Conservation (phyloP, 768 basidiomycete genomes). For the Tephrocybe sp. region DNA sequence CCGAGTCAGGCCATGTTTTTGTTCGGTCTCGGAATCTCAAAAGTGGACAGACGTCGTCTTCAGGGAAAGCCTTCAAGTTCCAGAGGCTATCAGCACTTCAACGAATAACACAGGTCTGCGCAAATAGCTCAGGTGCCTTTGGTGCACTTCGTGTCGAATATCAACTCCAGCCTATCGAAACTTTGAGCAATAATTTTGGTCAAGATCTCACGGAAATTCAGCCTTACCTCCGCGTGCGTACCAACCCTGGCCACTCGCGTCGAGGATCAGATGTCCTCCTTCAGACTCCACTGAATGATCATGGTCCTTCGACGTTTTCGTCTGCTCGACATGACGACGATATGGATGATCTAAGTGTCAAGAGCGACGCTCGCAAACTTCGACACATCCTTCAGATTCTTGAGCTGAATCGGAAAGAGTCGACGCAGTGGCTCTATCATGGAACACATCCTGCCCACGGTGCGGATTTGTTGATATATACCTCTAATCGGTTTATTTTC, state of each 20-base stretch:
- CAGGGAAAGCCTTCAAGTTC: conserved; percentile 67
- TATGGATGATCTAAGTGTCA: conserved; percentile 34
- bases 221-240: conserved; percentile 50
- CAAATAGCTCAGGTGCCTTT: conserved; percentile 85
- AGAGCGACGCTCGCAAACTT: conserved; percentile 34
- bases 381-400: conserved; percentile 33
- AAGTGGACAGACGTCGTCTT: conserved; percentile 21
- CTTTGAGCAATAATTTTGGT: conserved; percentile 54
- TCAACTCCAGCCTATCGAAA: conserved; percentile 48
- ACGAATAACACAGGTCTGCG: conserved; percentile 79
- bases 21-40: conserved; percentile 62
- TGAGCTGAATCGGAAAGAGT: conserved; percentile 22
- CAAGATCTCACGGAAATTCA: conserved; percentile 66
- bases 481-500: conserved; percentile 41
- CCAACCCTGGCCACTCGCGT: neutral
- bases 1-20: conserved; percentile 92
- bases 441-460: conserved; percentile 39
- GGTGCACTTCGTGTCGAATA: conserved; percentile 81
- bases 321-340: conserved; percentile 25
- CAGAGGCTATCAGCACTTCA: conserved; percentile 79
- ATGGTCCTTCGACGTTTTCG: neutral
- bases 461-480: conserved; percentile 59
- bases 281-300: neutral
- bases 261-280: neutral
- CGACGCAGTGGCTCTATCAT: conserved; percentile 4